These are phyloP conservation scores for Phytophthora multivora DNA, from an alignment of 352 stramenopile genomes.

Conservation along the genomic window DNA sequence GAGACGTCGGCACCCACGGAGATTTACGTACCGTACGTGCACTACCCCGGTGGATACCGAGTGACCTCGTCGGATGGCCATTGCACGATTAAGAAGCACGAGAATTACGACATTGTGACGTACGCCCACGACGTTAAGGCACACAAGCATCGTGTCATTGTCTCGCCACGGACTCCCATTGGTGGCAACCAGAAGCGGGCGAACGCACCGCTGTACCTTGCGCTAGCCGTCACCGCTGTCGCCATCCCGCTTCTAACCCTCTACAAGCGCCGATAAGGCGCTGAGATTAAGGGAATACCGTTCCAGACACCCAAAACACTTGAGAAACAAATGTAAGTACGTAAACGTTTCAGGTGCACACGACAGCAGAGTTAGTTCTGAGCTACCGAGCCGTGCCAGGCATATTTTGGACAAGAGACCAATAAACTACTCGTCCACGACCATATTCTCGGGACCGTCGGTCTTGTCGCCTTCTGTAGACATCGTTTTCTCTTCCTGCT, in stretches of 20 bases:
- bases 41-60: conserved; percentile 35
- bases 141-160: conserved; percentile 34
- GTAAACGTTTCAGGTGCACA: neutral
- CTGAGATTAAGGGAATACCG: neutral
- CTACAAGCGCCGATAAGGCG: conserved; percentile 34
- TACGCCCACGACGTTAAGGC: conserved; percentile 38
- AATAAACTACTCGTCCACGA: conserved; percentile 48
- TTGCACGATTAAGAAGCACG: conserved; percentile 38
- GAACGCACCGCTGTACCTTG: conserved; percentile 29
- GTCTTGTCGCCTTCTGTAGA: conserved; percentile 18
- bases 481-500: conserved; percentile 48
- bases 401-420: neutral
- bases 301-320: neutral
- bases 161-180: conserved; percentile 18
- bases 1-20: conserved; percentile 20
- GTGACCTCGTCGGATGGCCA: conserved; percentile 34
- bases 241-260: conserved; percentile 22
- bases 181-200: conserved; percentile 11
- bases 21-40: conserved; percentile 40
- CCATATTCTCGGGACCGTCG: conserved; percentile 56
- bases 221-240: conserved; percentile 27
- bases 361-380: neutral
- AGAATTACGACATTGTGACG: conserved; percentile 46
- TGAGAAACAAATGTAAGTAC: conserved; percentile 6
- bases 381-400: neutral